These are phyloP conservation scores for Sequoia sempervirens DNA, from an alignment of 75 land plant species.

Conservation along the genomic window DNA sequence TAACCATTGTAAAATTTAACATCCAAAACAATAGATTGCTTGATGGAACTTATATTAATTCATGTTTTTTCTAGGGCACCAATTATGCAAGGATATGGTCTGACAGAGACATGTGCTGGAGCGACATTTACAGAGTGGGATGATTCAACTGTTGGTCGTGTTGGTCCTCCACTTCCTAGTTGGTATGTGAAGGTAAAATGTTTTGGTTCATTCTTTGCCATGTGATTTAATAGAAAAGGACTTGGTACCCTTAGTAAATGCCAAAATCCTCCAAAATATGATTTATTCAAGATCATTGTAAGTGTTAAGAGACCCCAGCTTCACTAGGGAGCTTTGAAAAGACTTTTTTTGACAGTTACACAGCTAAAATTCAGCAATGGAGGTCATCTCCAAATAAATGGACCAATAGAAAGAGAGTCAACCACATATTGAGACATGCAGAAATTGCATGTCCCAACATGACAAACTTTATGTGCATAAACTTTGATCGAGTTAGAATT, in stretches of 20 bases:
- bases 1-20: background rate
- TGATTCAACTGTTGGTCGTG: conserved; percentile 81
- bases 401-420: background rate
- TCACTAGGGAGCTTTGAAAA: background rate
- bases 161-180: conserved; percentile 92
- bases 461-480: background rate
- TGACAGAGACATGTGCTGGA: conserved; percentile 98
- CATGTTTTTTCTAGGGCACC: conserved; percentile 50
- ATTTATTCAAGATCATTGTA: background rate
- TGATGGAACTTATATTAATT: background rate
- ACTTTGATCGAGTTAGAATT: background rate
- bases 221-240: background rate
- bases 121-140: conserved; percentile 77
- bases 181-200: conserved; percentile 68
- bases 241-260: background rate
- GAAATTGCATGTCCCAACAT: background rate
- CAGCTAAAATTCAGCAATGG: background rate
- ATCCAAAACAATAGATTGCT: background rate
- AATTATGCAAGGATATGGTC: conserved; percentile 86
- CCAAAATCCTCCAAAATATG: background rate
- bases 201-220: background rate
- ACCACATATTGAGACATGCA: background rate
- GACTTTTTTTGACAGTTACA: no score
- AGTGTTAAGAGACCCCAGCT: background rate
- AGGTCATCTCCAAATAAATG: background rate